These are phyloP conservation scores for Dictyostelium purpureum DNA, from an alignment of 78 protist genomes.

Conservation along the genomic window DNA sequence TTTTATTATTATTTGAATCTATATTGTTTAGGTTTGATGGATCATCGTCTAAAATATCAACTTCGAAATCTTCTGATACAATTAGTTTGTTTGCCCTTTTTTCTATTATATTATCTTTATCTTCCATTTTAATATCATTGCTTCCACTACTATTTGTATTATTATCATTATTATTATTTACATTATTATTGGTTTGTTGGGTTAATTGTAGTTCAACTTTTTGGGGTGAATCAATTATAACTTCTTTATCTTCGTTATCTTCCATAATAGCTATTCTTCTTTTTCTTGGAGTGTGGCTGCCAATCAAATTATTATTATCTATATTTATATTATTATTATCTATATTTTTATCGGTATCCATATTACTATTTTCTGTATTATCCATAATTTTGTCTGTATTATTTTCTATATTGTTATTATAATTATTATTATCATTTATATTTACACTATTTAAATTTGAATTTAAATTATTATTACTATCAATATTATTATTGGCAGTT, in stretches of 20 bases:
- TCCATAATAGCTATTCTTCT: neutral
- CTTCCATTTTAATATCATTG: no score
- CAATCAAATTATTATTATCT: neutral
- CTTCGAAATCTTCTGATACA: conserved; percentile 25
- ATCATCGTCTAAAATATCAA: conserved; percentile 49
- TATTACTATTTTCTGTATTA: neutral
- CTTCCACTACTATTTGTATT: no score
- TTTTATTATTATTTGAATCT: no score
- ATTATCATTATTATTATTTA: neutral
- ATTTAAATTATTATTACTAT: neutral
- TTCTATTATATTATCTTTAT: no score
- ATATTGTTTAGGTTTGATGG: no score
- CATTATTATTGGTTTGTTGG: neutral
- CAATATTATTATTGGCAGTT: neutral
- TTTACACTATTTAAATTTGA: neutral
- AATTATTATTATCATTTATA: neutral
- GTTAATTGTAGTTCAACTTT: neutral
- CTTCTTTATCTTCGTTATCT: neutral
- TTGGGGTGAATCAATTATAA: conserved; percentile 12
- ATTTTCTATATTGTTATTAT: neutral
- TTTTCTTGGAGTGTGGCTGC: neutral
- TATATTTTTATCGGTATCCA: neutral
- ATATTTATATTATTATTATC: neutral
- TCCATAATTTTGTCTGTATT: neutral
- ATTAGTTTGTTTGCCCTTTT: neutral